Evolutionary conservation across 768 basidiomycete species (phyloP).

Genomic region (Chalciporus pseudorubinellus): DNA sequence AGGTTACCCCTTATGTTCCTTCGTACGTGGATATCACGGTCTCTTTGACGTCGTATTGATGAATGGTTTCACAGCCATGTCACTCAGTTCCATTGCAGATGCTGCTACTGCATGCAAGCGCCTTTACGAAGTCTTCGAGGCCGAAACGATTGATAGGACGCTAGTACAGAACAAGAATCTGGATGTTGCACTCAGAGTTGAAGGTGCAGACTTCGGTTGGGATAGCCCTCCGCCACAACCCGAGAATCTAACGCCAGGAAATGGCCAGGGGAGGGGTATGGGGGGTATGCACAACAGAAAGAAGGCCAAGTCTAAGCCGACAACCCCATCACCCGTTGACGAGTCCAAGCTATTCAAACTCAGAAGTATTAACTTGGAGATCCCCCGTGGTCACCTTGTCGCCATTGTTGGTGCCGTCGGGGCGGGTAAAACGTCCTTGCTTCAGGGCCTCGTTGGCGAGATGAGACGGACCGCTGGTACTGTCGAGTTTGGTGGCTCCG

Average conservation of each 20-base stretch:
- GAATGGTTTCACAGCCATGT: conserved; percentile 44
- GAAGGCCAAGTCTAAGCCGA: conserved; percentile 15
- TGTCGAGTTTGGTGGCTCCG: conserved; percentile 69
- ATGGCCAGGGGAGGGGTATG: conserved; percentile 1
- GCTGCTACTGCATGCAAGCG: conserved; percentile 78
- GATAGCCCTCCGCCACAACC: conserved; percentile 65
- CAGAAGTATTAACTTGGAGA: conserved; percentile 56
- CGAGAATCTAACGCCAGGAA: conserved; percentile 25
- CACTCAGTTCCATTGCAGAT: conserved; percentile 79
- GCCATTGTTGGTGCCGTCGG: conserved; percentile 82
- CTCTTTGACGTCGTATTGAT: not conserved
- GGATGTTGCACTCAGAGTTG: conserved; percentile 63
- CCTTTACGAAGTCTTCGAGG: conserved; percentile 77
- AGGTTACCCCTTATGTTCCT: conserved; percentile 79
- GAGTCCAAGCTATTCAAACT: conserved; percentile 57
- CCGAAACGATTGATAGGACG: conserved; percentile 67
- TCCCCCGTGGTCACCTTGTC: conserved; percentile 75
- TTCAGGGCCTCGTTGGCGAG: conserved; percentile 78
- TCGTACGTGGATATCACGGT: conserved; percentile 30
- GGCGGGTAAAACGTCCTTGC: conserved; percentile 53
- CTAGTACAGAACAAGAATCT: conserved; percentile 52
- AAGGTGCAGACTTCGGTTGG: conserved; percentile 81
- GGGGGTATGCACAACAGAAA: conserved; percentile 4
- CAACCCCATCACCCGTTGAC: conserved; percentile 35
- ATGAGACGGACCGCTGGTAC: conserved; percentile 71